Evolutionary conservation across 2,329 filamentous ascomycete species (phyloP).

Genomic region (Immersiporthe knoxdaviesiana): DNA sequence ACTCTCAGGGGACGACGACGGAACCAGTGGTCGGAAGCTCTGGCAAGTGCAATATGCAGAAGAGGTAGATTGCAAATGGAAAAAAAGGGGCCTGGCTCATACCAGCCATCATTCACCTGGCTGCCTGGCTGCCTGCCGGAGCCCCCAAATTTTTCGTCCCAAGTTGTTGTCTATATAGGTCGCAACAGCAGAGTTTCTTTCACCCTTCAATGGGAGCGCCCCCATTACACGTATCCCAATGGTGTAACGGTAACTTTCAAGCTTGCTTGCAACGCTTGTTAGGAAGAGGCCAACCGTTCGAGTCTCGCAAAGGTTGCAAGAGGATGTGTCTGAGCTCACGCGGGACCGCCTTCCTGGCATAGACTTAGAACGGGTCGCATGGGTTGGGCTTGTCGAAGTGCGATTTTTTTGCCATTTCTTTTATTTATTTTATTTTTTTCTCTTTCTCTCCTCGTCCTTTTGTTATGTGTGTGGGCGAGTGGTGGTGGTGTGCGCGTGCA

Average conservation of each 20-base stretch:
- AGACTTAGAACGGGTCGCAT: neutral
- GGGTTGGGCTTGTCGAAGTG: conserved; percentile 4
- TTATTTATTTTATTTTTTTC: neutral
- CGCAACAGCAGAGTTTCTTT: neutral
- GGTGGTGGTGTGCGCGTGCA: too few species aligned
- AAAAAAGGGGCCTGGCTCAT: neutral
- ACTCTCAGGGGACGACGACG: neutral
- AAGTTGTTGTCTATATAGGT: neutral
- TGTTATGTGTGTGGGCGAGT: neutral
- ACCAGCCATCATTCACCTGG: neutral
- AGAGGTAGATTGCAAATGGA: conserved; percentile 12
- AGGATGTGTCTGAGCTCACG: conserved; percentile 16
- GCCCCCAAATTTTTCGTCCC: neutral
- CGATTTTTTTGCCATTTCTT: conserved; percentile 3
- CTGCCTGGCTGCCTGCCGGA: neutral
- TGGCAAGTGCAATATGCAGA: neutral
- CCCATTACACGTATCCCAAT: conserved; percentile 2
- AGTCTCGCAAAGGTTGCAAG: conserved; percentile 19
- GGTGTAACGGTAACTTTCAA: conserved; percentile 11
- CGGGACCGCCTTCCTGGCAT: conserved; percentile 17
- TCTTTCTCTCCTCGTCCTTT: neutral
- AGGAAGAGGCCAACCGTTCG: conserved; percentile 7
- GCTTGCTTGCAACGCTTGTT: neutral
- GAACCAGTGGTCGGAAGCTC: too few species aligned
- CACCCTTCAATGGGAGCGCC: neutral